Conservation (phyloP, 2,329 filamentous ascomycete genomes). For the Pyrenophora tritici-repentis region DNA sequence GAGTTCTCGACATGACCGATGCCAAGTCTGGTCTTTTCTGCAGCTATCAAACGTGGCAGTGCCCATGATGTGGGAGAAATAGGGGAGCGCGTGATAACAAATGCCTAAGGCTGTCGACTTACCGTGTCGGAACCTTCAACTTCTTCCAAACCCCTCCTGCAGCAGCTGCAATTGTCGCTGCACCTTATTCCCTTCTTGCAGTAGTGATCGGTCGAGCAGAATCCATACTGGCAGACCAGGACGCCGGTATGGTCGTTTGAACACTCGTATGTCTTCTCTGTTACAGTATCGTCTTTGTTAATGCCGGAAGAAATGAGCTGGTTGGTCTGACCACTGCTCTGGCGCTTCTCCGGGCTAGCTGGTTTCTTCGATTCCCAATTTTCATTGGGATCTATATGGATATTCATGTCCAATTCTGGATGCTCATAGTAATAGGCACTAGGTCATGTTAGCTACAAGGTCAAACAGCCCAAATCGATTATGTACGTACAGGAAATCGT, state of each 20-base stretch:
- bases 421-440: too few species aligned
- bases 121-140: background rate
- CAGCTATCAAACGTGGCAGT: background rate
- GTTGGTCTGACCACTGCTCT: too few species aligned
- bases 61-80: background rate
- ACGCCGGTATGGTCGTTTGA: constrained; percentile 12
- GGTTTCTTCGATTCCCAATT: too few species aligned
- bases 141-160: constrained; percentile 5
- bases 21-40: too few species aligned
- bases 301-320: background rate
- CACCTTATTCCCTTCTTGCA: constrained; percentile 14
- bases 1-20: too few species aligned
- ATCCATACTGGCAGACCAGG: constrained; percentile 16
- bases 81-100: background rate
- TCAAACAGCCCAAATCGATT: background rate
- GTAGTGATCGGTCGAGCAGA: constrained; percentile 17
- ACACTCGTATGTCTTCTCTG: constrained; percentile 8
- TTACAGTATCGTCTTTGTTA: background rate
- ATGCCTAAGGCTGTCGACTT: background rate
- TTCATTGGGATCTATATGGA: too few species aligned
- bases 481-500: background rate
- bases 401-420: too few species aligned
- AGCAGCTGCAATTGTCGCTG: constrained; percentile 17
- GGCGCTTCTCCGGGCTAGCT: too few species aligned
- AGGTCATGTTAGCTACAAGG: too few species aligned